Evolutionary conservation across 805 yeast genomes (phyloP).

Genomic region (Metahyphopichia silvanorum): DNA sequence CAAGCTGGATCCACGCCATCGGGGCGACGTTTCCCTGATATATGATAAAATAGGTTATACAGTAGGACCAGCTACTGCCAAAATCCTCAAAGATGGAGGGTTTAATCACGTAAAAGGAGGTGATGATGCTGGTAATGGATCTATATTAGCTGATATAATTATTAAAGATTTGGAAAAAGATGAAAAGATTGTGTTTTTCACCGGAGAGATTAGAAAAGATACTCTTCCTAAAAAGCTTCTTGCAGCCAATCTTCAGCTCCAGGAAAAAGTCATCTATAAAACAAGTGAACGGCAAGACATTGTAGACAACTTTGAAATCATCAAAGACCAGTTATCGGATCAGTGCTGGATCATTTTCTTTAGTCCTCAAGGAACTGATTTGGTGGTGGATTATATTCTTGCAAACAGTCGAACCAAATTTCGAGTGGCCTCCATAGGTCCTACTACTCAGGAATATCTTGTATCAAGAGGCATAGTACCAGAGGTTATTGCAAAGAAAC

Average conservation of each 20-base stretch:
- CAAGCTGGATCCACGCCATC: too few species aligned
- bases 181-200: constrained; percentile 62
- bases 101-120: constrained; percentile 74
- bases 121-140: constrained; percentile 75
- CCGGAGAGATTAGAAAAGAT: constrained; percentile 84
- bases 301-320: constrained; percentile 28
- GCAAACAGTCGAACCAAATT: constrained; percentile 11
- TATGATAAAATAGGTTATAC: constrained; percentile 64
- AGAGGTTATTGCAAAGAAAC: constrained; percentile 64
- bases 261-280: constrained; percentile 65
- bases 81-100: constrained; percentile 56
- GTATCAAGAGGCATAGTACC: constrained; percentile 51
- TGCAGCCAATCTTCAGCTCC: constrained; percentile 40
- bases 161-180: constrained; percentile 16
- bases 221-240: constrained; percentile 65
- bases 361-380: constrained; percentile 84
- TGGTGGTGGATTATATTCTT: constrained; percentile 46
- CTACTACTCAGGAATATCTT: constrained; percentile 76
- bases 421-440: constrained; percentile 83
- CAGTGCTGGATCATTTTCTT: constrained; percentile 77
- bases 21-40: constrained; percentile 17
- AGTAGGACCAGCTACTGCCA: constrained; percentile 87
- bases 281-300: constrained; percentile 55
- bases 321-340: constrained; percentile 9
- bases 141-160: constrained; percentile 62